Evolutionary conservation across 768 basidiomycete species (phyloP).

Genomic region (Suillus clintonianus): DNA sequence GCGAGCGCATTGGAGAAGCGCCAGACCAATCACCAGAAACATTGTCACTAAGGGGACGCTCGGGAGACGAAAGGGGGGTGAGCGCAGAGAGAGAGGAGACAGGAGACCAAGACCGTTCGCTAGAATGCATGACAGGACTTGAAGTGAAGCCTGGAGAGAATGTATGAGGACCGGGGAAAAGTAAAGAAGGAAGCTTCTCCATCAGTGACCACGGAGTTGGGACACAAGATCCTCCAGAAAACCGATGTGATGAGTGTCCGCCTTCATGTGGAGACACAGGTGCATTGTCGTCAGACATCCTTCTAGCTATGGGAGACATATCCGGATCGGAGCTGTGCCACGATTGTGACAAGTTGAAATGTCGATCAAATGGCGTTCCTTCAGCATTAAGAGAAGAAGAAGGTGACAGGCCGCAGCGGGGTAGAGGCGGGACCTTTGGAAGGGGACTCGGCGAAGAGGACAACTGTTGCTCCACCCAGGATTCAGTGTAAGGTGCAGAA

Average conservation of each 20-base stretch:
- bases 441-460: conserved; percentile 32
- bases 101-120: conserved; percentile 21
- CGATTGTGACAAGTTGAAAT: conserved; percentile 24
- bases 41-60: conserved; percentile 2
- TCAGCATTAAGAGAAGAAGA: conserved; percentile 24
- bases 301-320: conserved; percentile 25
- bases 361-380: conserved; percentile 31
- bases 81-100: conserved; percentile 30
- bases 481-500: neutral
- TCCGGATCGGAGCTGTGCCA: conserved; percentile 19
- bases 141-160: neutral
- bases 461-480: conserved; percentile 10
- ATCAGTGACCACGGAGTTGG: conserved; percentile 24
- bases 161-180: conserved; percentile 18
- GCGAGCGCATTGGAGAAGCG: neutral
- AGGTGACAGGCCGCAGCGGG: conserved; percentile 27
- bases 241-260: neutral
- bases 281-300: neutral
- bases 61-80: conserved; percentile 30
- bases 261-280: conserved; percentile 3
- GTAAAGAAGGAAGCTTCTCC: conserved; percentile 26
- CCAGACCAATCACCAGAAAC: neutral
- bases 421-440: conserved; percentile 17
- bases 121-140: conserved; percentile 6
- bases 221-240: conserved; percentile 11